Evolutionary conservation across 257 asterid species (phyloP).

Genomic region (Ocimum tenuiflorum): DNA sequence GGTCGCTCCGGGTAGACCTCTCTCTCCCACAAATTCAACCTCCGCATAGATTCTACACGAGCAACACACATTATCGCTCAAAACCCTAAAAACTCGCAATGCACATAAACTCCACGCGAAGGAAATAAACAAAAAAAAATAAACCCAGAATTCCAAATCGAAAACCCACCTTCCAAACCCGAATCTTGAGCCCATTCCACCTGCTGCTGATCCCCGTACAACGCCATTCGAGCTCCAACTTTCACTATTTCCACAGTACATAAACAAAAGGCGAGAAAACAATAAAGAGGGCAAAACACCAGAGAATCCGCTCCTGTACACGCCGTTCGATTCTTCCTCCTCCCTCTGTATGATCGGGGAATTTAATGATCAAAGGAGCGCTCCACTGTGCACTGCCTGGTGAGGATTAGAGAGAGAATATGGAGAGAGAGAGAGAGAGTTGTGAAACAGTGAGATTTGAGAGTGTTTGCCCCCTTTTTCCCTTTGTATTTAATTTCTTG

Average conservation of each 20-base stretch:
- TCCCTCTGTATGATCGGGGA: neutral
- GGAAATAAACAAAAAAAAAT: neutral
- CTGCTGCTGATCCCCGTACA: constrained; percentile 56
- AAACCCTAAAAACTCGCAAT: constrained; percentile 31
- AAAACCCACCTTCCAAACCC: constrained; percentile 46
- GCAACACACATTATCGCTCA: constrained; percentile 21
- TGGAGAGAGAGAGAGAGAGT: neutral
- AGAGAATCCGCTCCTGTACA: constrained; percentile 9
- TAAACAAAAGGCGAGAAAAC: neutral
- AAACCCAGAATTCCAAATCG: constrained; percentile 7
- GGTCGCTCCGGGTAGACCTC: constrained; percentile 72
- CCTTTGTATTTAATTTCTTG: neutral
- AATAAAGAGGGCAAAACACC: constrained; percentile 8
- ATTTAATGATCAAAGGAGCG: constrained; percentile 3
- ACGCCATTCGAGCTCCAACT: constrained; percentile 37
- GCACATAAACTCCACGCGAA: neutral
- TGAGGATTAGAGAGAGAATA: constrained; percentile 5
- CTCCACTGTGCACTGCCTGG: neutral
- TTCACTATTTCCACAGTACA: constrained; percentile 9
- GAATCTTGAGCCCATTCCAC: constrained; percentile 44
- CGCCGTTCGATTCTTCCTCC: neutral
- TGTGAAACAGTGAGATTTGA: constrained; percentile 27
- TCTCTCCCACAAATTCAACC: constrained; percentile 47
- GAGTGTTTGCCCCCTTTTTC: neutral
- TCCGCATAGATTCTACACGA: constrained; percentile 51